These are phyloP conservation scores for Podospora pseudocomata DNA, from an alignment of 495 filamentous ascomycete genomes.

Conservation along the genomic window DNA sequence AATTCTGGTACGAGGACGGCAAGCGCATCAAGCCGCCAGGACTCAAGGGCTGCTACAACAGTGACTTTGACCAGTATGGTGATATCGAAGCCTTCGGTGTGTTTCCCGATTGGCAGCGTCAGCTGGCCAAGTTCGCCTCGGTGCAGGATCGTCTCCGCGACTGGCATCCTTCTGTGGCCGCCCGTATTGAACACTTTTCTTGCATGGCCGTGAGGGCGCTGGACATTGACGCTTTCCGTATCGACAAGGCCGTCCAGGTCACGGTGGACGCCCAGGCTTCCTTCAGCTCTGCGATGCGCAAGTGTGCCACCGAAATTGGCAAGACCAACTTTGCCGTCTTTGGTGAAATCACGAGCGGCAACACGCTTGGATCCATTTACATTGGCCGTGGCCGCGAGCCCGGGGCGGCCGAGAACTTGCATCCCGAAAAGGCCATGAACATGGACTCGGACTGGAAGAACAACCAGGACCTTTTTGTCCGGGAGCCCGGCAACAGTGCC, in stretches of 20 bases:
- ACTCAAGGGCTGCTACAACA: conserved; percentile 61
- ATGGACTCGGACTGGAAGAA: conserved; percentile 27
- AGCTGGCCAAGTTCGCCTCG: conserved; percentile 69
- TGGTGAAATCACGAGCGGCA: conserved; percentile 63
- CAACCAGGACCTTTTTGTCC: conserved; percentile 52
- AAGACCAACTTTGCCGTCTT: conserved; percentile 64
- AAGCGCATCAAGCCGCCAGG: conserved; percentile 47
- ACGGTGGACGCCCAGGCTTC: conserved; percentile 61
- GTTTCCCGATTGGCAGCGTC: conserved; percentile 61
- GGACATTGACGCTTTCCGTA: conserved; percentile 68
- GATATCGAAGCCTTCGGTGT: conserved; percentile 67
- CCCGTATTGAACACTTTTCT: conserved; percentile 59
- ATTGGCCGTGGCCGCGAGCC: conserved; percentile 63
- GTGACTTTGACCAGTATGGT: conserved; percentile 70
- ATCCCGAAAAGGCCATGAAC: conserved; percentile 35
- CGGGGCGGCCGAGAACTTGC: conserved; percentile 37
- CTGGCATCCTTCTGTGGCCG: conserved; percentile 59
- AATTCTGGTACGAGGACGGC: conserved; percentile 65
- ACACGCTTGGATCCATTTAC: conserved; percentile 61
- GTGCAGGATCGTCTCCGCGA: conserved; percentile 74
- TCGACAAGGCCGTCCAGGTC: conserved; percentile 65
- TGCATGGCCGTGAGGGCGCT: conserved; percentile 61
- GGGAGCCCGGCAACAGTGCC: conserved; percentile 52
- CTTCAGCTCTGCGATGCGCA: conserved; percentile 51
- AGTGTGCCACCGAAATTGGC: conserved; percentile 53